A percentile compares a stretch with the other conserved stretches of the same genome.
These are phyloP conservation scores for Agrocybe pediades DNA, from an alignment of 768 basidiomycete genomes.

Conservation along the genomic window DNA sequence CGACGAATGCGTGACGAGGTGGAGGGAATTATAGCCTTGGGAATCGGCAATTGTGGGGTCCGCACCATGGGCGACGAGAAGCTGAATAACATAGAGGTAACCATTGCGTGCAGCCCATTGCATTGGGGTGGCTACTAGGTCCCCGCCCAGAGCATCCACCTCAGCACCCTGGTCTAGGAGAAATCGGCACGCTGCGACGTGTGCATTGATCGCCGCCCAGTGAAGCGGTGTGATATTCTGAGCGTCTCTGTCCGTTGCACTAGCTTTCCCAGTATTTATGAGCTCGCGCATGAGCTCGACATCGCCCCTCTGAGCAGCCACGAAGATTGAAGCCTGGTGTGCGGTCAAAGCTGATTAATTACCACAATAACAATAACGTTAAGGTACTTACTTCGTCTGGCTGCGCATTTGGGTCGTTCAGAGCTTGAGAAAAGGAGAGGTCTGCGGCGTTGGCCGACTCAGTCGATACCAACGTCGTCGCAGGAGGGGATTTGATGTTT, in stretches of 20 bases:
- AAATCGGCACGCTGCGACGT: conserved; percentile 84
- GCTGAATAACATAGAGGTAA: conserved; percentile 92
- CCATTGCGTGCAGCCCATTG: conserved; percentile 99
- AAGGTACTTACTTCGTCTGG: conserved; percentile 40
- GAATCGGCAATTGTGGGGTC: conserved; percentile 91
- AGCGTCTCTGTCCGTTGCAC: conserved; percentile 77
- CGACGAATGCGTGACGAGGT: conserved; percentile 93
- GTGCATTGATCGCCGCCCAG: conserved; percentile 98
- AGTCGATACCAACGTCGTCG: conserved; percentile 47
- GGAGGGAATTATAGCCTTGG: conserved; percentile 95
- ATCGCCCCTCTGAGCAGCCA: conserved; percentile 89
- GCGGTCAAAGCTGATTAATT: not conserved
- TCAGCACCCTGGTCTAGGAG: conserved; percentile 92
- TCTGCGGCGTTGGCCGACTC: conserved; percentile 49
- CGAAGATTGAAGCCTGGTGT: conserved; percentile 74
- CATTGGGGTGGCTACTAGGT: conserved; percentile 91
- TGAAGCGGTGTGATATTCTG: conserved; percentile 96
- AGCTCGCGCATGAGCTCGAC: conserved; percentile 62
- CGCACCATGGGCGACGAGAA: conserved; percentile 86
- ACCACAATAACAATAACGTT: conserved; percentile 3
- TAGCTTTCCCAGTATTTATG: conserved; percentile 69
- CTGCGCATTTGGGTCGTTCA: conserved; percentile 30
- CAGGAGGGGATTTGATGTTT: conserved; percentile 50
- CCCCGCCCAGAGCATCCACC: conserved; percentile 92
- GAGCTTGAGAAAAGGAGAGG: conserved; percentile 46